Base-by-base conservation (phyloP, 2,329 filamentous ascomycete species). In the Exserohilum rostratum region DNA sequence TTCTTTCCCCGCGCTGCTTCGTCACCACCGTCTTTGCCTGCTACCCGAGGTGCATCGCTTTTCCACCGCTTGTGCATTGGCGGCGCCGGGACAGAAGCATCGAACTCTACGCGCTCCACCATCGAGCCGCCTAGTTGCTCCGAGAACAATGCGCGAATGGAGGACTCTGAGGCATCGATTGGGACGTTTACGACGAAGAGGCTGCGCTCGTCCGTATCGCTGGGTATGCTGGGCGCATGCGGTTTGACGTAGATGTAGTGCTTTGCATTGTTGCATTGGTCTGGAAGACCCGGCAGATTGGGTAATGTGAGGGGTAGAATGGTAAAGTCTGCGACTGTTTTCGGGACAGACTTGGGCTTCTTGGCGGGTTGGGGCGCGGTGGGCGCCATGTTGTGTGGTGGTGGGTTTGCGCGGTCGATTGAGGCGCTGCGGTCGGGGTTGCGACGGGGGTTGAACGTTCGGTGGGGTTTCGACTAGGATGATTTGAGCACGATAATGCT, bases 171-270 rank as follows among this genome's bases (percentile, higher is more conserved):
- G 55, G 91, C 88, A 71, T 97, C 93, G 59, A 89, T 82, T 6
- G 95, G 95, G 0, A 96, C 79, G 68, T 99, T 98, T 60, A 93
- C 90, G n/a, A 96, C 73, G 76, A 96, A 99, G 15, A 99, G 82
- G 57, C 90, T 92, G 65, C 93, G 87, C 74, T 90, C 84, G 50
- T 84, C 81, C 6, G 89, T 89, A 12, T 90, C 86, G 10, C 67
- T 70, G 20, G 71, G 60, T 17, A 65, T 83, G 77, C 89, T 91
- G 57, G 93, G 92, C 40, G 87, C 83, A 76, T 98, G 93, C 50
- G 86, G 86, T 62, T 91, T 90, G 50, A 98, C 78, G 78, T 96
- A 96, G 67, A 98, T 80, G 76, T 93, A 91, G 78, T 98, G 95
- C 45, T 85, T 85, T 53, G 87, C 83, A 18, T 58, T 49, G 13